These are phyloP conservation scores for Wallacemonas rigidus DNA, from an alignment of 208 protist species.

Conservation along the genomic window DNA sequence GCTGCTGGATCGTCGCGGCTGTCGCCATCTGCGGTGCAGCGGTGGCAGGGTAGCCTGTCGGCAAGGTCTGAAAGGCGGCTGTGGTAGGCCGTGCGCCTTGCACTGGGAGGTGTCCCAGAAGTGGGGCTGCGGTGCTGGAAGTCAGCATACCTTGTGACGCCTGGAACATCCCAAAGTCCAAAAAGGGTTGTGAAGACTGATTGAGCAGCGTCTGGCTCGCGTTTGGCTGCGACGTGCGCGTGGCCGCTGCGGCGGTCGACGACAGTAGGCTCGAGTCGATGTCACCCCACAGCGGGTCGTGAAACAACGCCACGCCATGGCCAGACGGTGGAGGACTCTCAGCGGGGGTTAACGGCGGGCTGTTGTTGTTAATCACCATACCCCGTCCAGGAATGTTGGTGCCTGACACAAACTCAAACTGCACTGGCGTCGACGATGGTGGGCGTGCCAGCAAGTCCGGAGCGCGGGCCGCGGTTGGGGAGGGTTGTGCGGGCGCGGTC, in stretches of 20 bases:
- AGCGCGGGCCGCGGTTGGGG: background rate
- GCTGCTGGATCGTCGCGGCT: slow-evolving; percentile 17
- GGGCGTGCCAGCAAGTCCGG: background rate
- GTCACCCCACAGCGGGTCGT: slow-evolving; percentile 77
- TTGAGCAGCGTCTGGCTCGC: background rate
- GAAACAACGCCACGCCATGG: slow-evolving; percentile 65
- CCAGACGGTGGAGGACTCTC: slow-evolving; percentile 17
- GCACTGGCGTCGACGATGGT: background rate
- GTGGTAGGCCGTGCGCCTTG: slow-evolving; percentile 1
- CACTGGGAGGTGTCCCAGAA: background rate
- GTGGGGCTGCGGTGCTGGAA: background rate
- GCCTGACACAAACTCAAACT: slow-evolving; percentile 69
- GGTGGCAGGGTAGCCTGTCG: slow-evolving; percentile 18
- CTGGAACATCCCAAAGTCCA: background rate
- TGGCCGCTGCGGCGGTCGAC: slow-evolving; percentile 14
- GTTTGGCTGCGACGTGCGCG: slow-evolving; percentile 18
- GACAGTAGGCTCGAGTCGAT: slow-evolving; percentile 25
- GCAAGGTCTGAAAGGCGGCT: slow-evolving; percentile 20
- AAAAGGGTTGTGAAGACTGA: slow-evolving; percentile 16
- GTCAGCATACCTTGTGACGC: background rate
- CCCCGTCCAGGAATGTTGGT: slow-evolving; percentile 69
- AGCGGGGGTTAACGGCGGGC: slow-evolving; percentile 3
- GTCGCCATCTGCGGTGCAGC: slow-evolving; percentile 17
- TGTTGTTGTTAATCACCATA: slow-evolving; percentile 25
- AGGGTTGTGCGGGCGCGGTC: background rate